Conservation (phyloP, 164 flowering plant species). For the Pachysandra terminalis region DNA sequence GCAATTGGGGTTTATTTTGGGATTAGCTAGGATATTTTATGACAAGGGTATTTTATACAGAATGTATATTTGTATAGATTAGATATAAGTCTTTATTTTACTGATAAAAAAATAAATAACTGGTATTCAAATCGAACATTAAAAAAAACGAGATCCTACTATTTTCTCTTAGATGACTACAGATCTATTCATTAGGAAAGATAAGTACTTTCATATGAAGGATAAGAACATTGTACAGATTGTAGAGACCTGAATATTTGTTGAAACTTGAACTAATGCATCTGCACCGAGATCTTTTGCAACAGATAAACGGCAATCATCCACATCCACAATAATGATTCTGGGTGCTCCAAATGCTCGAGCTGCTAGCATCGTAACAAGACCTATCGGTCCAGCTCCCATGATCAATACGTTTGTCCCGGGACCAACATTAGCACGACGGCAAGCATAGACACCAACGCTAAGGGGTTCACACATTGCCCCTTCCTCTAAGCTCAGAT, state of each 20-base stretch:
- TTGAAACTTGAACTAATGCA: constrained; percentile 65
- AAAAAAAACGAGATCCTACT: background rate
- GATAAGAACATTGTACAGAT: background rate
- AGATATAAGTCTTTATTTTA: no score
- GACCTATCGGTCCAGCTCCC: constrained; percentile 99
- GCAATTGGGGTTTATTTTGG: no score
- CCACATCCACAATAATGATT: constrained; percentile 79
- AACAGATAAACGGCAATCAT: constrained; percentile 71
- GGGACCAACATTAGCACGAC: constrained; percentile 75
- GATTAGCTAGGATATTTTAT: no score
- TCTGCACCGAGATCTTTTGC: constrained; percentile 88
- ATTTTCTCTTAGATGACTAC: background rate
- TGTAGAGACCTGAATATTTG: constrained; percentile 47
- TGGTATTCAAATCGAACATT: no score
- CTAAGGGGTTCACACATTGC: constrained; percentile 99
- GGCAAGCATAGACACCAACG: constrained; percentile 94
- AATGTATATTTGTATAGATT: no score
- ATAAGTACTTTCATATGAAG: background rate
- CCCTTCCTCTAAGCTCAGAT: constrained; percentile 96
- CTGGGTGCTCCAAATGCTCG: constrained; percentile 87
- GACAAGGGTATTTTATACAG: no score
- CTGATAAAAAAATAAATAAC: no score
- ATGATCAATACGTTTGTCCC: constrained; percentile 76
- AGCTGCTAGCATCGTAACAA: constrained; percentile 78
- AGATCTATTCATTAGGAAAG: background rate